Base-by-base conservation (phyloP, 768 basidiomycete genomes). In the Serendipita indica region DNA sequence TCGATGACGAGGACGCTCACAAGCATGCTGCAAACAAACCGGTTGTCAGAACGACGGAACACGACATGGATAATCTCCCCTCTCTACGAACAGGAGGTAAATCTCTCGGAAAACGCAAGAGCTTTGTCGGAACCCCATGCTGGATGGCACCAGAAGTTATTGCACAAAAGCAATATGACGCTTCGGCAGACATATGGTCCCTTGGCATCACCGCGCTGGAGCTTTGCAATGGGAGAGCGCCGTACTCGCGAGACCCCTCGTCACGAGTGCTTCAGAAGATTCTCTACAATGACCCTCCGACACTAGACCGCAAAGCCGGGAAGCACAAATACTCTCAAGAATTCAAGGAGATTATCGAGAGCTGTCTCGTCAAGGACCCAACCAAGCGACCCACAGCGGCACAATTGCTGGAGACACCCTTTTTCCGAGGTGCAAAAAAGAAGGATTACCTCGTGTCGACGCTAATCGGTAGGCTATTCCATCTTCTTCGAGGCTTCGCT, bases 101-200 rank as follows among this genome's bases (percentile, higher is more conserved):
- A 64, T 70, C 67, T 16, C 72, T 86, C 10, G 80, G 83, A n/a
- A 91, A 88, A 66, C 79, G 92, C 59, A 88, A 84, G 67, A 88
- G 85, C 7, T 96, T 96, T 66, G 93, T 96, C 13, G 93, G 93
- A 52, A 96, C 92, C 81, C 93, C 93, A 1, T 89, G 87, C 67
- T 96, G 89, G 89, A 97, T 96, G 92, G 89, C 93, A 0, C 93
- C 93, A 1, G 93, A 97, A 65, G 78, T 96, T 22, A 87, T 97
- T 46, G 78, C 85, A 63, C 86, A 90, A 54, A 79, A 78, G 63
- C 79, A 80, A 58, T 94, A 93, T 68, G 90, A 93, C 67, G 77
- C 82, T 12, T 79, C 83, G 62, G 89, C 89, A 18, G 93, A 97
- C 67, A 92, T 97, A 60, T 97, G 92, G 91, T 91, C 88, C 60